Percentiles rank a stretch among this genome's conserved stretches.
Evolutionary conservation across 805 yeast species (phyloP).

Genomic region (Candida palmyrensis): DNA sequence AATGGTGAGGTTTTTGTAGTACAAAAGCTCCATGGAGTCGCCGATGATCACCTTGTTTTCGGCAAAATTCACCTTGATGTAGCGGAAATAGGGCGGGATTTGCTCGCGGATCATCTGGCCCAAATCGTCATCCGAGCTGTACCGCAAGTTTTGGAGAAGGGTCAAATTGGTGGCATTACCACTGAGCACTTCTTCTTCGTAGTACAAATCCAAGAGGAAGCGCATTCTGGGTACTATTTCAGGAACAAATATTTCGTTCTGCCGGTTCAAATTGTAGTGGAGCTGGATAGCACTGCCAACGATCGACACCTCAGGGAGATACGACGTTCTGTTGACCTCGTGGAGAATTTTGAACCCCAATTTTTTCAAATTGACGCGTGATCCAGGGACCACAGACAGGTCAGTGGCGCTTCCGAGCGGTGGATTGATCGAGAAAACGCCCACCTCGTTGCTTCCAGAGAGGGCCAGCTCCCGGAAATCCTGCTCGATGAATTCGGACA

Average conservation of each 20-base stretch:
- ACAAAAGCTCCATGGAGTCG: slow-evolving; percentile 51
- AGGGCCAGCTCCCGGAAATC: slow-evolving; percentile 7
- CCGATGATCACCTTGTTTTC: slow-evolving; percentile 26
- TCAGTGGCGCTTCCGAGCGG: neutral
- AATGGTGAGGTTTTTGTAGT: slow-evolving; percentile 53
- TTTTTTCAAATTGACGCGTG: slow-evolving; percentile 34
- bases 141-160: slow-evolving; percentile 14
- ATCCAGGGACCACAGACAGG: slow-evolving; percentile 7
- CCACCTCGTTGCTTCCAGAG: too few relatives aligned
- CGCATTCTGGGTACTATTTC: slow-evolving; percentile 28
- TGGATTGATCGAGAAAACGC: slow-evolving; percentile 7
- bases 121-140: slow-evolving; percentile 18
- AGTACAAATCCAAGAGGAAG: slow-evolving; percentile 16
- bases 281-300: slow-evolving; percentile 43
- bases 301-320: slow-evolving; percentile 49
- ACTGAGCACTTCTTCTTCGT: slow-evolving; percentile 15
- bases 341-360: slow-evolving; percentile 51
- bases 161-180: slow-evolving; percentile 17
- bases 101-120: slow-evolving; percentile 18
- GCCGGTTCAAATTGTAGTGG: slow-evolving; percentile 19
- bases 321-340: slow-evolving; percentile 46
- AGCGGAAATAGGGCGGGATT: slow-evolving; percentile 23
- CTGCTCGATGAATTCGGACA: slow-evolving; percentile 21
- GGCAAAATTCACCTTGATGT: slow-evolving; percentile 17
- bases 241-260: slow-evolving; percentile 12